phyloP scores from a whole-genome alignment of 768 basidiomycete genomes.

The Rhizopogon vesiculosus region DNA sequence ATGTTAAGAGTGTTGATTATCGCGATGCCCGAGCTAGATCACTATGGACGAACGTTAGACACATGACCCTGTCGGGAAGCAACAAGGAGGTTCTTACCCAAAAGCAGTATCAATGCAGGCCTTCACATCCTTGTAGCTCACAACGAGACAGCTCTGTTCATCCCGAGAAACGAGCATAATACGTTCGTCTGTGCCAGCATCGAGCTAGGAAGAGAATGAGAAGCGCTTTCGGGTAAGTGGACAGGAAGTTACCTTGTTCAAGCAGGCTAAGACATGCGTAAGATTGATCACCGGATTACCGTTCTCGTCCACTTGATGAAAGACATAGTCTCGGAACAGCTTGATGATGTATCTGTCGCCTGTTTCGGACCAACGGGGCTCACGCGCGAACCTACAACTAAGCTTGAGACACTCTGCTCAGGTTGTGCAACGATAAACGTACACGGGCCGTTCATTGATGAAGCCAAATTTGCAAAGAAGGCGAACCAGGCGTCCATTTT shows the following conservation, averaged over 20 bases:
- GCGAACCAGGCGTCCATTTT: slow-evolving; percentile 89
- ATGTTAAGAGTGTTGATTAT: slow-evolving; percentile 8
- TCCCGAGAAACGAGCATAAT: slow-evolving; percentile 94
- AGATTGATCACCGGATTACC: slow-evolving; percentile 88
- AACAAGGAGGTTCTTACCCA: slow-evolving; percentile 42
- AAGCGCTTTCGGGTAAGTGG: background rate
- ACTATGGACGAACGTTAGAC: slow-evolving; percentile 23
- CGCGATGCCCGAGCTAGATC: slow-evolving; percentile 36
- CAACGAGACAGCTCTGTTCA: slow-evolving; percentile 93
- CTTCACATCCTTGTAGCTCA: slow-evolving; percentile 90
- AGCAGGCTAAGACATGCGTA: slow-evolving; percentile 83
- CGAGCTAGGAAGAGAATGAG: slow-evolving; percentile 50
- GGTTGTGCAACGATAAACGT: slow-evolving; percentile 25
- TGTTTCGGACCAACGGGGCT: slow-evolving; percentile 96
- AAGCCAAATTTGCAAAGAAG: slow-evolving; percentile 93
- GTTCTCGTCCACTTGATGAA: slow-evolving; percentile 92
- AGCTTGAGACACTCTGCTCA: background rate
- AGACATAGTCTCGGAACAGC: slow-evolving; percentile 96
- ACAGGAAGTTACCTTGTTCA: slow-evolving; percentile 77
- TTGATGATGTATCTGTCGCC: slow-evolving; percentile 98
- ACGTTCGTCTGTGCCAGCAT: slow-evolving; percentile 89
- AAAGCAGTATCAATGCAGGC: slow-evolving; percentile 81
- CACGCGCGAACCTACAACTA: slow-evolving; percentile 81
- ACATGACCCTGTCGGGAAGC: background rate
- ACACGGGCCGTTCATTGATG: slow-evolving; percentile 99